These are phyloP conservation scores for Chloris gayana DNA, from an alignment of 176 grass and related monocot species.

Conservation along the genomic window DNA sequence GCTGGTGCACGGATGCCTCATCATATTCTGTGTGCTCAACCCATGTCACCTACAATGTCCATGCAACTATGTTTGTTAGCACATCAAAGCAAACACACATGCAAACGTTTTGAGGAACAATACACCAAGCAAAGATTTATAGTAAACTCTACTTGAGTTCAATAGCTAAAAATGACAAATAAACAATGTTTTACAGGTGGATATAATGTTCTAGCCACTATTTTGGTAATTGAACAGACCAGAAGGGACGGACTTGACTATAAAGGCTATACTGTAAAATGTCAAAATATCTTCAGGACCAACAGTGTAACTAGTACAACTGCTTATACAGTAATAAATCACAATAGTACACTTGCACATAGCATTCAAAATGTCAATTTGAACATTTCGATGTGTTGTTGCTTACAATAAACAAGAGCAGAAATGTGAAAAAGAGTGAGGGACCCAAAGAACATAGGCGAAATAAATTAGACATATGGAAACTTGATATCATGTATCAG, in stretches of 20 bases:
- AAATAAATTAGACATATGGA: constrained; percentile 2
- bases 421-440: not conserved
- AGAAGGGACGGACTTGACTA: not conserved
- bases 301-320: constrained; percentile 18
- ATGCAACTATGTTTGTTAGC: constrained; percentile 60
- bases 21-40: constrained; percentile 92
- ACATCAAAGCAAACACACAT: constrained; percentile 46
- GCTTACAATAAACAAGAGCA: constrained; percentile 2
- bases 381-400: not conserved
- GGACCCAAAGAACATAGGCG: not conserved
- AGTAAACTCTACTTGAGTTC: too few relatives aligned
- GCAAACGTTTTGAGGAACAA: constrained; percentile 16
- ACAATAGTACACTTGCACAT: not conserved
- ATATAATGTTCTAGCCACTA: too few relatives aligned
- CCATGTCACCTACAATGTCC: constrained; percentile 80
- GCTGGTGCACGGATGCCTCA: constrained; percentile 70
- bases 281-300: too few relatives aligned
- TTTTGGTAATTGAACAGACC: not conserved
- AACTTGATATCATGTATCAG: constrained; percentile 1
- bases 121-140: not conserved
- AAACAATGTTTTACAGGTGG: too few relatives aligned
- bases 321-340: constrained; percentile 17
- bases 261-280: constrained; percentile 16
- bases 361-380: not conserved
- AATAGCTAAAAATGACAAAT: too few relatives aligned